Base-by-base conservation (phyloP, 768 basidiomycete species). In the Tylopilus sp. region DNA sequence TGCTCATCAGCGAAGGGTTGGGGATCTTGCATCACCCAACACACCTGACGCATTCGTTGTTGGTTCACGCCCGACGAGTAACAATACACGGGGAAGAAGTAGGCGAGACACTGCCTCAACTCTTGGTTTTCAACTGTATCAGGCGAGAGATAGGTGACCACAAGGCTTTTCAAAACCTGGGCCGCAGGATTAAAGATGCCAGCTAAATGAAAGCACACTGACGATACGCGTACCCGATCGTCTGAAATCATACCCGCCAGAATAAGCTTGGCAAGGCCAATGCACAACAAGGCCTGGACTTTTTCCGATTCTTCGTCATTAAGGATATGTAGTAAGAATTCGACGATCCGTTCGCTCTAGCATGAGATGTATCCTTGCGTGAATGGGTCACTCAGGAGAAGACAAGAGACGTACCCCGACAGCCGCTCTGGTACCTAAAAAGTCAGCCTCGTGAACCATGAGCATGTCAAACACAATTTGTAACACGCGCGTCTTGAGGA, bases 251-350 rank as follows among this genome's bases (percentile, higher is more conserved):
- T 82, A 0, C 88, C 88, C 0, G 84, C 73, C 6, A 94, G 71
- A 62, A 92, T 78, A 22, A 98, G 76, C 69, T 98, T 98, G n/a
- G 91, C 77, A 4, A 91, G 74, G 0, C 95, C 94, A 25, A 88
- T 73, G 53, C 84, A 85, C 12, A 92, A 71, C 6, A 88, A 69
- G 2, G 91, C 89, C 54, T 84, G 83, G 0, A 88, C 81, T 40
- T 78, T 79, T 23, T 81, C 75, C 7, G 84, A 78, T 44, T 84
- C 78, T 41, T 87, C 77, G 1, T 53, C 69, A 38, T 69, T 74
- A 23, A 86, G 71, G 3, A 79, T 69, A 35, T 78, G 74, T 5
- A 85, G 65, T 6, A 91, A 65, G 47, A 87, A 83, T 23, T 88
- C 86, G 35, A 90, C 77, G 18, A 88, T 78, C 40, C 83, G 79